These are phyloP conservation scores for Leucosporidium creatinivorum DNA, from an alignment of 768 basidiomycete genomes.

Conservation along the genomic window DNA sequence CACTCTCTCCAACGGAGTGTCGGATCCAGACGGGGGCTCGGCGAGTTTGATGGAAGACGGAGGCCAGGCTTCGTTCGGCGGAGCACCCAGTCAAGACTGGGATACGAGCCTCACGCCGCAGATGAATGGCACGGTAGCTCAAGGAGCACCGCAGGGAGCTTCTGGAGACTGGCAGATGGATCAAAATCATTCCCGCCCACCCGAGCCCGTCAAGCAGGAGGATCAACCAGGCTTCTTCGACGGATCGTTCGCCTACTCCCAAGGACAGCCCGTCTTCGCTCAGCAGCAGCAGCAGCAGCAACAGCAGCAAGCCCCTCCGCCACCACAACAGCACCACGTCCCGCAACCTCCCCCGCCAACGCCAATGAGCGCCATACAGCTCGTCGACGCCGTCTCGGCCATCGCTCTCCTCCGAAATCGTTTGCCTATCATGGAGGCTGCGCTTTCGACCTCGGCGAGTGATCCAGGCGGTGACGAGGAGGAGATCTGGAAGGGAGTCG, in stretches of 20 bases:
- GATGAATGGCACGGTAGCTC: not conserved
- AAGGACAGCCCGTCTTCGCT: not conserved
- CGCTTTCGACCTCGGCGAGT: slow-evolving; percentile 15
- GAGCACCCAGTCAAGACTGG: no score
- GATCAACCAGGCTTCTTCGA: not conserved
- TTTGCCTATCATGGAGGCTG: slow-evolving; percentile 30
- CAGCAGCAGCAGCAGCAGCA: not conserved
- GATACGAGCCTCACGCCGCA: not conserved
- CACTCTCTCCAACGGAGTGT: slow-evolving; percentile 11
- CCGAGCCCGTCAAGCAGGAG: not conserved
- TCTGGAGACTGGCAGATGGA: not conserved
- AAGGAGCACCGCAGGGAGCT: not conserved
- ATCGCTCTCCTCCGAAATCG: slow-evolving; percentile 28
- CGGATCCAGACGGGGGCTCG: no score
- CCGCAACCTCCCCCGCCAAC: not conserved
- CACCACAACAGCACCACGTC: not conserved
- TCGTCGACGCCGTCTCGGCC: slow-evolving; percentile 6
- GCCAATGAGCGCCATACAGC: not conserved
- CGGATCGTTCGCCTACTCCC: not conserved
- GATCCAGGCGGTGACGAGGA: slow-evolving; percentile 29
- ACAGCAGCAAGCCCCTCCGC: not conserved
- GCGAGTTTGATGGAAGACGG: no score
- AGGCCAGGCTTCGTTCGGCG: no score
- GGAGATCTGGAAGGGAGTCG: slow-evolving; percentile 34
- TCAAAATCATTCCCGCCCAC: not conserved